These are phyloP conservation scores for Acidiella bohemica DNA, from an alignment of 495 filamentous ascomycete genomes.

Conservation along the genomic window DNA sequence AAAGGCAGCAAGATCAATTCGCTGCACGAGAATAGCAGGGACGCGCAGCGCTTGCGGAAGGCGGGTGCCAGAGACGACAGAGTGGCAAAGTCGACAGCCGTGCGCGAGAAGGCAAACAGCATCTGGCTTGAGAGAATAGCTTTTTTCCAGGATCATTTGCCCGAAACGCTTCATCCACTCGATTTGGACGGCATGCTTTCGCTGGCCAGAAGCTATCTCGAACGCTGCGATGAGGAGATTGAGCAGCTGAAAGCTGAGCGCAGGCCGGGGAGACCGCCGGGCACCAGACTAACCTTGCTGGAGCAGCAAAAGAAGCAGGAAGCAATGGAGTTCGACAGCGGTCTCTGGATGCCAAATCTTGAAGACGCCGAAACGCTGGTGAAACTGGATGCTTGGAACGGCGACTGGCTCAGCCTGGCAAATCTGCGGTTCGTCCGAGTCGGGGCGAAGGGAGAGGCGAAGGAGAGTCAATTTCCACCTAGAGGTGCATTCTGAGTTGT, in stretches of 20 bases:
- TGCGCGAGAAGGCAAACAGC: slow-evolving; percentile 51
- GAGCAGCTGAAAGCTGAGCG: slow-evolving; percentile 58
- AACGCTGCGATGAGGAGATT: slow-evolving; percentile 64
- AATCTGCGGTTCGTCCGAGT: slow-evolving; percentile 40
- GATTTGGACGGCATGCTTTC: slow-evolving; percentile 43
- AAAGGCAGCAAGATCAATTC: slow-evolving; percentile 51
- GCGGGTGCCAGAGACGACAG: slow-evolving; percentile 65
- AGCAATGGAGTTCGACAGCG: slow-evolving; percentile 66
- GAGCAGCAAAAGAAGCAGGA: slow-evolving; percentile 56
- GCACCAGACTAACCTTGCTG: slow-evolving; percentile 60
- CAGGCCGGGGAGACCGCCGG: slow-evolving; percentile 68
- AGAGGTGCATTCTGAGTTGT: too few relatives aligned
- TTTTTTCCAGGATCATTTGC: slow-evolving; percentile 55
- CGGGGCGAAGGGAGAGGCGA: slow-evolving; percentile 18
- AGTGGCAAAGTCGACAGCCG: slow-evolving; percentile 48
- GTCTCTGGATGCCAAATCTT: slow-evolving; percentile 64
- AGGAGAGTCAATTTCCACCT: slow-evolving; percentile 28
- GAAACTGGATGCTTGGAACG: slow-evolving; percentile 45
- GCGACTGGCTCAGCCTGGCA: slow-evolving; percentile 46
- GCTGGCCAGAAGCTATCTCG: slow-evolving; percentile 55
- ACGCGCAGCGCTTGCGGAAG: slow-evolving; percentile 58
- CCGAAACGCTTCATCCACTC: slow-evolving; percentile 42
- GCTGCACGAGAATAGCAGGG: slow-evolving; percentile 72
- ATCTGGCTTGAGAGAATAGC: slow-evolving; percentile 48
- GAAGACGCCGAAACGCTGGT: slow-evolving; percentile 39